phyloP scores from a whole-genome alignment of 2,329 filamentous ascomycete genomes.

The Thelonectria blattea region DNA sequence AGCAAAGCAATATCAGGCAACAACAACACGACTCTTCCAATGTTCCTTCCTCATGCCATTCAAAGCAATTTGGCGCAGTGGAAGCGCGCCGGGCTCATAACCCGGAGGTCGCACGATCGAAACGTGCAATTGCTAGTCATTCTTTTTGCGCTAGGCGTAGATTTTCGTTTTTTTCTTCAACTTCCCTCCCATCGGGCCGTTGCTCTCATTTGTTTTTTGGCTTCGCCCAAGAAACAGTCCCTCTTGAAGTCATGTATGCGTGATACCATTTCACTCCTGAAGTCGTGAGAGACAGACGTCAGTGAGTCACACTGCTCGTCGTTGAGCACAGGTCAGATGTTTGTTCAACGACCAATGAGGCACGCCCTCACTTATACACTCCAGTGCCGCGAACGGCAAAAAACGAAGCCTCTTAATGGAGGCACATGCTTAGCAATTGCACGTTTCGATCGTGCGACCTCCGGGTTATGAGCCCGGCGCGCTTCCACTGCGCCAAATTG shows the following conservation, averaged over 20 bases:
- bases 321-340: background rate
- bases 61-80: constrained; percentile 20
- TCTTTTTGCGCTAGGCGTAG: background rate
- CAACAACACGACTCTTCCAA: background rate
- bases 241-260: no score
- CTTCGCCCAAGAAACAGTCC: no score
- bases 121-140: constrained; percentile 17
- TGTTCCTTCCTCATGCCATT: background rate
- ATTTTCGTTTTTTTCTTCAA: background rate
- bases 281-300: background rate
- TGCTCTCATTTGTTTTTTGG: background rate
- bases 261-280: background rate
- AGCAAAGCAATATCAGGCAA: background rate
- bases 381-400: background rate
- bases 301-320: constrained; percentile 1
- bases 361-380: background rate
- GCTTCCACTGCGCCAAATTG: constrained; percentile 24
- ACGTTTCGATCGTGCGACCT: constrained; percentile 24
- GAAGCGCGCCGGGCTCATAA: constrained; percentile 23
- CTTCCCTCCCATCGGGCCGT: background rate
- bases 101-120: constrained; percentile 23
- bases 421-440: constrained; percentile 10
- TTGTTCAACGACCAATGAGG: background rate
- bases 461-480: constrained; percentile 24
- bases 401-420: background rate